These are phyloP conservation scores for Diaporthe velutina DNA, from an alignment of 2,329 filamentous ascomycete genomes.

Conservation along the genomic window DNA sequence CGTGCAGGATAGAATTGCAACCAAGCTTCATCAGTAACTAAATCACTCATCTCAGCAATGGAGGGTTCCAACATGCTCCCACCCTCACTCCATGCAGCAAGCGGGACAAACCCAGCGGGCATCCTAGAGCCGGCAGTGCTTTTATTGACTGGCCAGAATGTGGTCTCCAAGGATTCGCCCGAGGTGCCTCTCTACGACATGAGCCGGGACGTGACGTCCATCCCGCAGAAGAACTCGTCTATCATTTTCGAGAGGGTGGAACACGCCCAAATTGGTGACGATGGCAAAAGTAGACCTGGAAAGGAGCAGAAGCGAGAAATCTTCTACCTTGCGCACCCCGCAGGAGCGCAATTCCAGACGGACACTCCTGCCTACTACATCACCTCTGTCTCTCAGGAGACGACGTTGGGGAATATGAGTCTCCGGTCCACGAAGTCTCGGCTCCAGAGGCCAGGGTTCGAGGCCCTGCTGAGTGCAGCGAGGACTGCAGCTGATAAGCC, in stretches of 20 bases:
- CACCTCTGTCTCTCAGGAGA: neutral
- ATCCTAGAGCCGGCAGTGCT: neutral
- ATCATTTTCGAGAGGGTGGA: neutral
- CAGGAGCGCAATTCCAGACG: neutral
- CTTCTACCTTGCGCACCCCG: neutral
- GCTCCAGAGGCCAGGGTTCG: neutral
- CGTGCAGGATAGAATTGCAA: neutral
- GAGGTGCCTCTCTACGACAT: neutral
- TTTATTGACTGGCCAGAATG: neutral
- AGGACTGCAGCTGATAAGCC: neutral
- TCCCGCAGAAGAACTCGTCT: neutral
- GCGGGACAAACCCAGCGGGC: neutral
- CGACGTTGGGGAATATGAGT: neutral
- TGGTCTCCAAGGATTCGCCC: neutral
- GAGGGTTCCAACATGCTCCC: neutral
- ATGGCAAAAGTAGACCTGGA: accelerated
- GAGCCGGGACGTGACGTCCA: neutral
- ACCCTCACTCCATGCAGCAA: neutral
- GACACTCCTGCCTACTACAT: neutral
- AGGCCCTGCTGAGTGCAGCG: neutral
- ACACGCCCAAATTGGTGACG: accelerated
- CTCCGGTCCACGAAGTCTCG: neutral
- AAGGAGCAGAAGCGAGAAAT: neutral
- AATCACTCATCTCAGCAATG: neutral
- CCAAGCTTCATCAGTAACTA: neutral